Evolutionary conservation across 495 filamentous ascomycete species (phyloP).

Genomic region (Annulohypoxylon moriforme): DNA sequence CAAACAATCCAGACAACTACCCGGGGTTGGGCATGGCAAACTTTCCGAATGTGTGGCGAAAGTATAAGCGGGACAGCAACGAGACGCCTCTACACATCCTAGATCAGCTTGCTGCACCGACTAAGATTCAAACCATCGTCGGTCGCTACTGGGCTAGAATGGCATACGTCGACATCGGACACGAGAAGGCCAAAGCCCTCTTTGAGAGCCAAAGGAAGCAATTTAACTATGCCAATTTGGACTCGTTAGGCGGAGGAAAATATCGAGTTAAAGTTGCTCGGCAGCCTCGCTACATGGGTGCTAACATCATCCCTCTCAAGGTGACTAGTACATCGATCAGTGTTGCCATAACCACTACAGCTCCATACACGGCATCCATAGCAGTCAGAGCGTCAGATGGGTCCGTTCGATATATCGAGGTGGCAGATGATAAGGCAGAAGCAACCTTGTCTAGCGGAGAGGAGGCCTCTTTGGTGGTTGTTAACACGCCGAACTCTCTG

Average conservation of each 20-base stretch:
- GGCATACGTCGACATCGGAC: slow-evolving; percentile 59
- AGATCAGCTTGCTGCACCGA: slow-evolving; percentile 47
- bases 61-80: slow-evolving; percentile 57
- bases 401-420: slow-evolving; percentile 46
- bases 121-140: slow-evolving; percentile 53
- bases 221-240: slow-evolving; percentile 57
- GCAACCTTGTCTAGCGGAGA: slow-evolving; percentile 47
- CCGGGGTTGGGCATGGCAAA: slow-evolving; percentile 51
- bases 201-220: slow-evolving; percentile 47
- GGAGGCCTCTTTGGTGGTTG: slow-evolving; percentile 57
- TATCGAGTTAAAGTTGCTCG: slow-evolving; percentile 57
- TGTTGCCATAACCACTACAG: slow-evolving; percentile 47
- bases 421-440: slow-evolving; percentile 43
- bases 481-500: slow-evolving; percentile 54
- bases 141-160: slow-evolving; percentile 60
- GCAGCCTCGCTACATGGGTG: slow-evolving; percentile 58
- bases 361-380: slow-evolving; percentile 50
- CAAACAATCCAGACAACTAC: slow-evolving; percentile 57
- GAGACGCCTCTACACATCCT: slow-evolving; percentile 59
- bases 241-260: slow-evolving; percentile 50
- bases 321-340: slow-evolving; percentile 43
- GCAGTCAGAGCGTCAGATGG: slow-evolving; percentile 50
- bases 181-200: slow-evolving; percentile 50
- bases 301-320: slow-evolving; percentile 59
- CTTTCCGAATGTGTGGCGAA: slow-evolving; percentile 54